These are phyloP conservation scores for Paramyrothecium roridum DNA, from an alignment of 2,329 filamentous ascomycete genomes.

Conservation along the genomic window DNA sequence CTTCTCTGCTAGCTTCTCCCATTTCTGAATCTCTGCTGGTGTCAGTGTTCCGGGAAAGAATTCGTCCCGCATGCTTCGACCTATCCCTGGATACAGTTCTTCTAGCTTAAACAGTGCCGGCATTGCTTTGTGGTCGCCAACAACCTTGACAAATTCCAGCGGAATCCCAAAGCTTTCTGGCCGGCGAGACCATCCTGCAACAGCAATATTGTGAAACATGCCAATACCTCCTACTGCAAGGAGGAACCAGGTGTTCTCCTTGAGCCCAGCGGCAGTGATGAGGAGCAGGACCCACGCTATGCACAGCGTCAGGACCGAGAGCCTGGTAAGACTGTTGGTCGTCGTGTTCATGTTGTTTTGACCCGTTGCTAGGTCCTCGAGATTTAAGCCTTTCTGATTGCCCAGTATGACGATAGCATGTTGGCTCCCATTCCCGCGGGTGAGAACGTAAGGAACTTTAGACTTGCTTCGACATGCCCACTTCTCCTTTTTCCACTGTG, in stretches of 20 bases:
- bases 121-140: slow-evolving; percentile 6
- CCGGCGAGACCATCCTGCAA: slow-evolving; percentile 19
- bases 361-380: neutral
- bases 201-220: slow-evolving; percentile 34
- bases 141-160: slow-evolving; percentile 2
- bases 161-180: neutral
- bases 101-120: slow-evolving; percentile 5
- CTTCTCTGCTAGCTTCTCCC: neutral
- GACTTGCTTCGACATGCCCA: neutral
- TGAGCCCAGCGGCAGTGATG: slow-evolving; percentile 31
- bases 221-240: slow-evolving; percentile 34
- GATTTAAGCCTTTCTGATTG: neutral
- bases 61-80: neutral
- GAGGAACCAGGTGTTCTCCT: slow-evolving; percentile 34
- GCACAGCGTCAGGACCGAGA: neutral
- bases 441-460: neutral
- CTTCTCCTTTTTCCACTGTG: neutral
- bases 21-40: neutral
- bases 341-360: neutral
- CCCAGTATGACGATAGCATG: neutral
- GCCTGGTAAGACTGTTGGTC: neutral
- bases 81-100: slow-evolving; percentile 2
- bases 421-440: neutral
- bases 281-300: slow-evolving; percentile 21
- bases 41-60: slow-evolving; percentile 4